phyloP scores from a whole-genome alignment of 106 monocot genomes.

The Platanthera zijinensis region DNA sequence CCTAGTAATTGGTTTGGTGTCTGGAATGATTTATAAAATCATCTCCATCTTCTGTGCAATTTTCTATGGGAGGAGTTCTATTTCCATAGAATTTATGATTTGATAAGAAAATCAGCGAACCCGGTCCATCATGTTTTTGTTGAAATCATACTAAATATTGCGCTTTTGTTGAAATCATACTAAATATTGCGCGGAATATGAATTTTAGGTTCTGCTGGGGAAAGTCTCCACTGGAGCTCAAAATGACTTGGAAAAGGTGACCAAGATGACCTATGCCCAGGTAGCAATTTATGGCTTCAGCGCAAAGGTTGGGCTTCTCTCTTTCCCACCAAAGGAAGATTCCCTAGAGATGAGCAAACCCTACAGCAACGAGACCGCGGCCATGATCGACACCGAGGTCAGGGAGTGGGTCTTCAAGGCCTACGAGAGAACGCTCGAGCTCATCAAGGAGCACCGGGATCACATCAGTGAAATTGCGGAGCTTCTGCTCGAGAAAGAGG shows the following conservation, averaged over 20 bases:
- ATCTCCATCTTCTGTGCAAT: too few relatives aligned
- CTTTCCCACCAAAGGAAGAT: conserved; percentile 80
- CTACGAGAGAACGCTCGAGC: conserved; percentile 44
- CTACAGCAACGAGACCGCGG: conserved; percentile 83
- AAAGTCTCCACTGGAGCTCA: conserved; percentile 97
- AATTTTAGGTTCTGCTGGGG: conserved; percentile 56
- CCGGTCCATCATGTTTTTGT: too few relatives aligned
- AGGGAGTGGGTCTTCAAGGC: conserved; percentile 81
- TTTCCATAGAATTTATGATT: too few relatives aligned
- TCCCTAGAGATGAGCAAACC: conserved; percentile 78
- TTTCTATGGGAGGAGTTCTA: too few relatives aligned
- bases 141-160: too few relatives aligned
- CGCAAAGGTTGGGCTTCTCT: conserved; percentile 90
- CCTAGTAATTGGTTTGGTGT: not conserved
- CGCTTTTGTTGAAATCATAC: too few relatives aligned
- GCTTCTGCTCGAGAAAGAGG: conserved; percentile 88
- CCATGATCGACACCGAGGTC: conserved; percentile 82
- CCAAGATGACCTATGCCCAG: conserved; percentile 95
- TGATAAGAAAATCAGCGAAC: too few relatives aligned
- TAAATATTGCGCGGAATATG: too few relatives aligned
- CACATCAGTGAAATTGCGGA: conserved; percentile 75
- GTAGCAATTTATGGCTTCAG: conserved; percentile 98
- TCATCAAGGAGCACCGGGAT: conserved; percentile 71
- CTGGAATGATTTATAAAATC: not conserved
- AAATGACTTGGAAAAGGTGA: conserved; percentile 93